phyloP scores from a whole-genome alignment of 2,329 filamentous ascomycete genomes.

The Metarhizium brunneum region DNA sequence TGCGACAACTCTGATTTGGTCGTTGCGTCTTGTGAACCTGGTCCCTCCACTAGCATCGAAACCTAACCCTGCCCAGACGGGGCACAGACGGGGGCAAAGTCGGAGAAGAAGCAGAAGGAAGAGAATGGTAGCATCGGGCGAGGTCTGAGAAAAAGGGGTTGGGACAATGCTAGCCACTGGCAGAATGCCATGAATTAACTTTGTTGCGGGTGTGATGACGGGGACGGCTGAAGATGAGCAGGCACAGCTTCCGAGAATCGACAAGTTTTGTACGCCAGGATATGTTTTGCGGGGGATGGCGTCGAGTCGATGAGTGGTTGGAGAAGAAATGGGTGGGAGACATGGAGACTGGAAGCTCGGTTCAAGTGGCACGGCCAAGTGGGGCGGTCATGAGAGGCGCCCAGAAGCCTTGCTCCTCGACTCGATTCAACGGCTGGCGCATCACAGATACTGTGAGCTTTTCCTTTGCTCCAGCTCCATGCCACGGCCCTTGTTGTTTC shows the following conservation, averaged over 20 bases:
- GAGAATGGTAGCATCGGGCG: background rate
- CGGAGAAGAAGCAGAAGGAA: background rate
- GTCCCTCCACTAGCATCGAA: slow-evolving; percentile 1
- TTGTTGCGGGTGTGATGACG: background rate
- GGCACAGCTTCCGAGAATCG: background rate
- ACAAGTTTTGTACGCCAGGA: background rate
- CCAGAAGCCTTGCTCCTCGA: too few relatives aligned
- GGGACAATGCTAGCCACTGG: too few relatives aligned
- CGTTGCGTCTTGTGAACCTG: background rate
- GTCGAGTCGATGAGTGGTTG: too few relatives aligned
- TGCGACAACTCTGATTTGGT: background rate
- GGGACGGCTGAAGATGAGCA: background rate
- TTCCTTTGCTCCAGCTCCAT: too few relatives aligned
- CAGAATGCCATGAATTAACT: too few relatives aligned
- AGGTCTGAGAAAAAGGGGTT: background rate
- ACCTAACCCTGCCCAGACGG: slow-evolving; percentile 2
- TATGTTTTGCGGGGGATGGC: background rate
- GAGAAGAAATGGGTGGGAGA: background rate
- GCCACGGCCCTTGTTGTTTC: too few relatives aligned
- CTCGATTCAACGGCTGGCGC: too few relatives aligned
- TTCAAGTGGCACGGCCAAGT: background rate
- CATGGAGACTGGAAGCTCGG: background rate
- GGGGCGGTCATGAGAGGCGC: too few relatives aligned
- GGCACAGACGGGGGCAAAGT: too few relatives aligned
- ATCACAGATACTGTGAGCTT: too few relatives aligned